Evolutionary conservation across 2,329 filamentous ascomycete species (phyloP), one percentile per base, ranked within the genome.

Genomic region (Aspergillus proliferans): DNA sequence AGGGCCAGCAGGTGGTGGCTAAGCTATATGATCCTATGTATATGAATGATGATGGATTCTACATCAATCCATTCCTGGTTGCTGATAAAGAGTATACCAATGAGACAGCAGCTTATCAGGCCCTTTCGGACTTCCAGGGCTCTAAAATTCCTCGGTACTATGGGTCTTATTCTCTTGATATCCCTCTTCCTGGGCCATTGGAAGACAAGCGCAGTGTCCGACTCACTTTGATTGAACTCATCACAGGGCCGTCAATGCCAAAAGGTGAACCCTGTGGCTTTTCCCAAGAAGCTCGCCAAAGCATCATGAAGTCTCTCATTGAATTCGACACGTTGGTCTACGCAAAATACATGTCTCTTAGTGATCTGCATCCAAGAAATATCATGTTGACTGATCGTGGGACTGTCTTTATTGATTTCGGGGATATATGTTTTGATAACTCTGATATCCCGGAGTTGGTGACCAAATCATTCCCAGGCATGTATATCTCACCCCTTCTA

Each of bases 1-100:
- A 47, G 43, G 45, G 28, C 36, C 36, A 47, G 48, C 22, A 52
- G 44, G 21, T 60, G 3, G 56, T 63, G 24, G 54, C 55, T 26
- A 61, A 61, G 28, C 43, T 59, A 45, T 62, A 58, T 36, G 53
- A 60, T 53, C 57, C 57, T 41, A 52, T 59, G 30, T 60, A 60
- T 41, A 52, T 59, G 28, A 21, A 56, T 24, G 53, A 62, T 46
- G 55, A 60, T 2, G 47, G 50, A 10, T 55, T 54, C 6, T 50
- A 47, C 47, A 40, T 58, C 34, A 52, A 61, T 40, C 59, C 55
- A 19, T 62, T 62, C 33, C 43, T 47, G 26, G 56, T 51, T 46
- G 51, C 59, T 43, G 57, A 63, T 46, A 47, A 54, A 18, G 48
- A 58, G 47, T 62, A 61, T 47, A 60, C 58, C 8, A 54, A 60